A percentile compares a stretch with the other conserved stretches of the same genome.
Evolutionary conservation across 179 eudicot genomes (phyloP).

Genomic region (Carnegiea gigantea): DNA sequence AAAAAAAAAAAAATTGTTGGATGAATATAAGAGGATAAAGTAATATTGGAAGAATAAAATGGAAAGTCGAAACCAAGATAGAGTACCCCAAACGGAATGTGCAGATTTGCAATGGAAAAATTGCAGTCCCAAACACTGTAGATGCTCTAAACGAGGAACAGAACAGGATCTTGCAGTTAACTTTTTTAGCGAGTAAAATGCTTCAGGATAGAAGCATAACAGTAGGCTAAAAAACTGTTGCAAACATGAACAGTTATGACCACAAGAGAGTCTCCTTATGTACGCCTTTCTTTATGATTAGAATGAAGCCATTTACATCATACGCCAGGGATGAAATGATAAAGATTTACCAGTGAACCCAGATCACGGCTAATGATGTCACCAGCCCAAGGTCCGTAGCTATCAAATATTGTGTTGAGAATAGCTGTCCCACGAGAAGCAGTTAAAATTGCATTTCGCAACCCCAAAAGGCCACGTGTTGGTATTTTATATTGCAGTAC

Average conservation of each 20-base stretch:
- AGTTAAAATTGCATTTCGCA: constrained; percentile 85
- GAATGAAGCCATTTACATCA: not conserved
- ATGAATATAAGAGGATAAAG: too few species aligned
- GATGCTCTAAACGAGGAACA: not conserved
- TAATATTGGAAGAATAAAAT: not conserved
- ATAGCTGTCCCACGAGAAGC: constrained; percentile 99
- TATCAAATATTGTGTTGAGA: constrained; percentile 90
- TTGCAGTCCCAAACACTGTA: not conserved
- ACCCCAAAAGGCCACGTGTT: constrained; percentile 95
- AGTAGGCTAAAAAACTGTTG: not conserved
- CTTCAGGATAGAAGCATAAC: not conserved
- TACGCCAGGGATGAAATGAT: not conserved
- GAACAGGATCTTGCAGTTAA: not conserved
- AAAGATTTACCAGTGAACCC: constrained; percentile 80
- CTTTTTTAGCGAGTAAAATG: not conserved
- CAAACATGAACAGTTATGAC: not conserved
- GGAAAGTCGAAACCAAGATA: not conserved
- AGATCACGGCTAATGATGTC: constrained; percentile 89
- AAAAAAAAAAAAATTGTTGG: not conserved
- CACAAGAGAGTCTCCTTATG: not conserved
- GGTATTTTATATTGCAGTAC: constrained; percentile 83
- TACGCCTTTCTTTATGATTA: not conserved
- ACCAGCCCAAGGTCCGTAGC: constrained; percentile 98
- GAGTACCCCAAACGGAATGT: not conserved
- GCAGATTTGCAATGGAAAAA: not conserved